phyloP scores from a whole-genome alignment of 225 moss, liverwort and hornwort genomes.

The Antitrichia curtipendula region DNA sequence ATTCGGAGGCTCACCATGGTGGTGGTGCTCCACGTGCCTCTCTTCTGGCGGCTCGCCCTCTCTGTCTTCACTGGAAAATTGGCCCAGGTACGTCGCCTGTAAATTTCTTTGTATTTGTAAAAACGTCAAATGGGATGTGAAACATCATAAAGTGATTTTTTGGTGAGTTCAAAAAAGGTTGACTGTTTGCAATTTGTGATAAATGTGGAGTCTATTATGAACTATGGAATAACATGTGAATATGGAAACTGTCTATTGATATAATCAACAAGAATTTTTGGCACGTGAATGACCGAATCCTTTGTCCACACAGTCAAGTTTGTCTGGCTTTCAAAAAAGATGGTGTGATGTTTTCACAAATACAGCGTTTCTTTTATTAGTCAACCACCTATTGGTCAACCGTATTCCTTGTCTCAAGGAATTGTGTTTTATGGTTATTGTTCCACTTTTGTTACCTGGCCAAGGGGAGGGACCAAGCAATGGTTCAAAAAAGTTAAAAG shows the following conservation, averaged over 20 bases:
- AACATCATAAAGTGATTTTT: no score
- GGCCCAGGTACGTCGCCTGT: background rate
- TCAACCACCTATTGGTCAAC: background rate
- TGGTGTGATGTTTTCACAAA: background rate
- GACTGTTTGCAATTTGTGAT: background rate
- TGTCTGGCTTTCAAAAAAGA: background rate
- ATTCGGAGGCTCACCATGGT: slow-evolving; percentile 82
- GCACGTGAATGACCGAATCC: background rate
- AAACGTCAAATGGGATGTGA: background rate
- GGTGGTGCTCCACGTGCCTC: slow-evolving; percentile 75
- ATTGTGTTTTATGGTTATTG: background rate
- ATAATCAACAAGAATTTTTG: background rate
- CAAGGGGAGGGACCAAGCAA: background rate
- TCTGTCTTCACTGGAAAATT: slow-evolving; percentile 88
- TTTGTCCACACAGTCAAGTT: background rate
- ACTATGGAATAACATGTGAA: background rate
- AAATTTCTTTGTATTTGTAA: background rate
- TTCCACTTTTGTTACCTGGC: background rate
- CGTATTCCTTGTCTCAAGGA: background rate
- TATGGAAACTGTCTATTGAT: background rate
- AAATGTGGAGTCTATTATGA: background rate
- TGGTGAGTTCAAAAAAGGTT: background rate
- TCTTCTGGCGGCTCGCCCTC: slow-evolving; percentile 76
- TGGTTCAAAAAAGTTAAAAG: background rate
- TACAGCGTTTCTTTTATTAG: background rate